Percentiles rank a stretch among this genome's conserved stretches.
phyloP scores from a whole-genome alignment of 495 filamentous ascomycete genomes.

The Talaromyces ruber region DNA sequence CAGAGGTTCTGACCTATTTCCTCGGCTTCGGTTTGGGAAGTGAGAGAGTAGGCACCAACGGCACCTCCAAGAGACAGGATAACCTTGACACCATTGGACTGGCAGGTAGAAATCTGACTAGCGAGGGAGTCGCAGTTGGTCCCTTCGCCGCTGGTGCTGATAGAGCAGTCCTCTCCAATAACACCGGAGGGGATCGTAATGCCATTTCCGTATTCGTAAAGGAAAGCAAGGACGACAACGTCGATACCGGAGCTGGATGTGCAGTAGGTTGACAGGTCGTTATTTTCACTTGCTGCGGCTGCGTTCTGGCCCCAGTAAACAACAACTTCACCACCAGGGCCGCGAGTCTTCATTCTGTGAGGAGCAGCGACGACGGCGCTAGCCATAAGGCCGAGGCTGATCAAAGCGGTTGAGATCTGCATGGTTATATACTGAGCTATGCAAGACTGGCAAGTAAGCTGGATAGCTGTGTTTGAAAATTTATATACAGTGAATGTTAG shows the following conservation, averaged over 20 bases:
- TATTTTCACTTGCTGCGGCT: constrained; percentile 29
- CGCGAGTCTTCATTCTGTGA: constrained; percentile 13
- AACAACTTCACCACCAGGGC: constrained; percentile 22
- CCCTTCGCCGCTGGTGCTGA: constrained; percentile 7
- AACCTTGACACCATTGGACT: constrained; percentile 38
- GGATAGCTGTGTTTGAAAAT: not conserved
- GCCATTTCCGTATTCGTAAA: constrained; percentile 29
- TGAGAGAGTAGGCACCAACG: constrained; percentile 26
- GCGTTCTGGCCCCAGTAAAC: constrained; percentile 40
- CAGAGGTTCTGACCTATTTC: constrained; percentile 42
- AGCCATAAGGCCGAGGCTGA: constrained; percentile 19
- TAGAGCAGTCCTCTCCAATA: constrained; percentile 16
- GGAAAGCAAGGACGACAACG: constrained; percentile 45
- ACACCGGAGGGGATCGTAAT: constrained; percentile 19
- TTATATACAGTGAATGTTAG: constrained; percentile 3
- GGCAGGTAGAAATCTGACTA: constrained; percentile 39
- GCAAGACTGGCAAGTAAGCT: not conserved
- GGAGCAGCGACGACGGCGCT: constrained; percentile 20
- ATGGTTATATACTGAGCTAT: constrained; percentile 10
- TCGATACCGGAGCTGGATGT: constrained; percentile 28
- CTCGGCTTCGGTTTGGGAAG: constrained; percentile 30
- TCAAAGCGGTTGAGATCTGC: constrained; percentile 18
- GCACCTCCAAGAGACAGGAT: constrained; percentile 43
- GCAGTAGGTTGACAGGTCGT: constrained; percentile 34
- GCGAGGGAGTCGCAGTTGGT: constrained; percentile 33